A percentile compares a stretch with the other conserved stretches of the same genome.
Evolutionary conservation across 306 rosid species (phyloP).

Genomic region (Hippophae gyantsensis): DNA sequence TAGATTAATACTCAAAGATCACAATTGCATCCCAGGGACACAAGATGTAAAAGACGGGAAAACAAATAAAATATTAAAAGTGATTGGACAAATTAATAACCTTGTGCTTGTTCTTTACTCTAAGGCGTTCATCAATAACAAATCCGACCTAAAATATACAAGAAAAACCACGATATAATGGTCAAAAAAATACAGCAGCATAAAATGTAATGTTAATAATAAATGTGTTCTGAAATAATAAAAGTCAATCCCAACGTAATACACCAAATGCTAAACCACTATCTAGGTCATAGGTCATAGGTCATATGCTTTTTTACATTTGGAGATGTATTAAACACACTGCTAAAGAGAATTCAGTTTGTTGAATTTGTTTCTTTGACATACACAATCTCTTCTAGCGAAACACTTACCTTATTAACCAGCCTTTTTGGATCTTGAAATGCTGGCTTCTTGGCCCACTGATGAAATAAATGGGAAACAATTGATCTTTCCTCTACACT

Average conservation of each 20-base stretch:
- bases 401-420: constrained; percentile 64
- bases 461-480: constrained; percentile 75
- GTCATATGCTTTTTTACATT: too few species aligned
- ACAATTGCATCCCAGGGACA: too few species aligned
- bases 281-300: too few species aligned
- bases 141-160: constrained; percentile 57
- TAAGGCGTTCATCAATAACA: constrained; percentile 85
- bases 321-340: too few species aligned
- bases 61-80: not conserved
- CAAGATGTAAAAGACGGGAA: too few species aligned
- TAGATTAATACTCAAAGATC: too few species aligned
- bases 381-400: not conserved
- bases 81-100: constrained; percentile 22
- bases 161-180: constrained; percentile 9
- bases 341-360: not conserved
- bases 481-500: constrained; percentile 61
- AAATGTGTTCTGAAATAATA: too few species aligned
- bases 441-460: constrained; percentile 94
- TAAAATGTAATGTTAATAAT: too few species aligned
- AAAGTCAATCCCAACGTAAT: too few species aligned
- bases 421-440: constrained; percentile 89
- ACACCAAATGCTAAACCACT: too few species aligned
- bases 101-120: constrained; percentile 69
- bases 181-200: not conserved
- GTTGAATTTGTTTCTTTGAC: not conserved